phyloP scores from a whole-genome alignment of 305 asterid genomes.

The Ilex paraguariensis region DNA sequence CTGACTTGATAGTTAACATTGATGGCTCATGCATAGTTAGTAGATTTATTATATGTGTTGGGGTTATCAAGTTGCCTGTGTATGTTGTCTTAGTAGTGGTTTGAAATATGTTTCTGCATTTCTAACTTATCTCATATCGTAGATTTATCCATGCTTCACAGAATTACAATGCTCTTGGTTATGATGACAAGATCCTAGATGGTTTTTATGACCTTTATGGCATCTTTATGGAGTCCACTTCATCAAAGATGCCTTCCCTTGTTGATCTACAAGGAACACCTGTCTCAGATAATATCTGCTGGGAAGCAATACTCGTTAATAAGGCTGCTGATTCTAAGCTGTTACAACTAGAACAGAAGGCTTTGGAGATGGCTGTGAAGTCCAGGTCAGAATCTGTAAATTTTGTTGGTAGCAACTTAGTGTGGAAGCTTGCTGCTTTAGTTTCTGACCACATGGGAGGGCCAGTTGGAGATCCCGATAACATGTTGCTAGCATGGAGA shows the following conservation, averaged over 20 bases:
- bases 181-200: slow-evolving; percentile 91
- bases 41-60: slow-evolving; percentile 10
- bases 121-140: slow-evolving; percentile 78
- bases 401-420: slow-evolving; percentile 39
- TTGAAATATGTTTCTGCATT: slow-evolving; percentile 22
- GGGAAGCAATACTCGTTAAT: slow-evolving; percentile 92
- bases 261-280: slow-evolving; percentile 84
- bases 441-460: slow-evolving; percentile 97
- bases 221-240: slow-evolving; percentile 52
- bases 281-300: slow-evolving; percentile 50
- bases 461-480: slow-evolving; percentile 79
- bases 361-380: slow-evolving; percentile 57
- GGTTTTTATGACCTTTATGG: slow-evolving; percentile 93
- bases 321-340: slow-evolving; percentile 72
- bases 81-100: background rate
- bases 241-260: slow-evolving; percentile 92
- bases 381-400: slow-evolving; percentile 39
- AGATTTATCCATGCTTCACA: slow-evolving; percentile 83
- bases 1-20: too few species aligned
- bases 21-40: too few species aligned
- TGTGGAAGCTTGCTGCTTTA: slow-evolving; percentile 64
- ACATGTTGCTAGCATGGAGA: slow-evolving; percentile 78
- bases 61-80: background rate
- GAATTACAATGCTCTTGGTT: slow-evolving; percentile 93
- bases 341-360: slow-evolving; percentile 72